Base-by-base conservation (phyloP, 805 yeast species). In the Ogataea methylovora region DNA sequence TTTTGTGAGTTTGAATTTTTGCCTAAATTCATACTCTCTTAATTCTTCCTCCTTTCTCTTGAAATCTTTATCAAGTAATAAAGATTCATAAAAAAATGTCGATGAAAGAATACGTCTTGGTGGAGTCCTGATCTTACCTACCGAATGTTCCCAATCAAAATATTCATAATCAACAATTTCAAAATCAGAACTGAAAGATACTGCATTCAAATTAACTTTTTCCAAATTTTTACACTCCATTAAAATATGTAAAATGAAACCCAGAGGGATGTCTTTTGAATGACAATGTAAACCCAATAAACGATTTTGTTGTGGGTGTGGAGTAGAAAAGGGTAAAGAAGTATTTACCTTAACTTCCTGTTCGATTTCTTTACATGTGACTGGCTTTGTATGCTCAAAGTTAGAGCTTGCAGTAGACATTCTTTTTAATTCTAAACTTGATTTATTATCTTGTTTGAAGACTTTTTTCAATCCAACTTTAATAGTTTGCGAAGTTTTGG, bases 211-310 rank as follows among this genome's bases (percentile, higher is more conserved):
- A 45, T 86, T 67, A 17, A 86, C 44, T 3, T 58, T 45, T 12
- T 51, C 56, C 24, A 86, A 45, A 43, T 81, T 79, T 11, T 75
- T 75, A 49, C 95, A 87, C 23, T 73, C 59, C n/a, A 68, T 69
- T 25, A 86, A 49, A 24, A 85, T 48, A 51, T 84, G 94, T 11
- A 86, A 49, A 8, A 87, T 48, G 41, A 76, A 74, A 0, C 95
- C 96, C 20, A 80, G 59, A 1, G 96, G 96, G 6, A 86, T 51
- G 52, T 86, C 96, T 44, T 71, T 75, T n/a, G 79, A 68, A 15
- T 71, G 63, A 3, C 84, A 67, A 54, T 81, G 82, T 52, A 73
- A 79, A 35, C 67, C 47, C 24, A 84, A 52, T 42, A 79, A 75
- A 37, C 74, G 71, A 50, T 73, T 79, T 27, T 76, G 74, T 30